Evolutionary conservation across 768 basidiomycete genomes (phyloP).

Genomic region (Omphalotus guepiniiformis): DNA sequence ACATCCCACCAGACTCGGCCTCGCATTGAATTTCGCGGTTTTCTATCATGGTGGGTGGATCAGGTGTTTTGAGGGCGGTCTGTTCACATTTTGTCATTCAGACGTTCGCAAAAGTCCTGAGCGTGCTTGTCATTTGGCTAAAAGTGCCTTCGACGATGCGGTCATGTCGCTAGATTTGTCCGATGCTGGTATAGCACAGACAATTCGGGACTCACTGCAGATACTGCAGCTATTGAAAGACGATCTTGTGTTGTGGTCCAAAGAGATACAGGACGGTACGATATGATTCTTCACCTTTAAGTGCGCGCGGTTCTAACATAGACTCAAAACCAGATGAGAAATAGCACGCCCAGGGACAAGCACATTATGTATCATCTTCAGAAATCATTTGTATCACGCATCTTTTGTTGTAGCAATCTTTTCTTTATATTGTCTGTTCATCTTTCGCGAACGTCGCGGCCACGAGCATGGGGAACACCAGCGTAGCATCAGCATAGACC

Average conservation of each 20-base stretch:
- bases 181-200: constrained; percentile 34
- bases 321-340: too few species aligned
- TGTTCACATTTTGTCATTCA: constrained; percentile 9
- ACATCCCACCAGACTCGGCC: constrained; percentile 83
- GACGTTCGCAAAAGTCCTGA: constrained; percentile 84
- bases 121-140: constrained; percentile 83
- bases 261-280: constrained; percentile 56
- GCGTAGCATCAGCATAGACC: constrained; percentile 94
- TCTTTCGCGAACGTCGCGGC: constrained; percentile 86
- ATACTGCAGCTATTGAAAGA: constrained; percentile 81
- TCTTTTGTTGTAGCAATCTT: not conserved
- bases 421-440: constrained; percentile 7
- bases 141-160: constrained; percentile 90
- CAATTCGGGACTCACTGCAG: constrained; percentile 70
- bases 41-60: constrained; percentile 65
- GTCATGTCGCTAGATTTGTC: constrained; percentile 54
- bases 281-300: too few species aligned
- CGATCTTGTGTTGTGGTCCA: constrained; percentile 83
- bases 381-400: not conserved
- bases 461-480: constrained; percentile 93
- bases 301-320: too few species aligned
- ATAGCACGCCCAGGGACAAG: too few species aligned
- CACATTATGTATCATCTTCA: too few species aligned
- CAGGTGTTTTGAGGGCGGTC: not conserved
- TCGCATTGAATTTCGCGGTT: constrained; percentile 92